phyloP scores from a whole-genome alignment of 2,329 filamentous ascomycete species.

The Mycosphaerella sp. region DNA sequence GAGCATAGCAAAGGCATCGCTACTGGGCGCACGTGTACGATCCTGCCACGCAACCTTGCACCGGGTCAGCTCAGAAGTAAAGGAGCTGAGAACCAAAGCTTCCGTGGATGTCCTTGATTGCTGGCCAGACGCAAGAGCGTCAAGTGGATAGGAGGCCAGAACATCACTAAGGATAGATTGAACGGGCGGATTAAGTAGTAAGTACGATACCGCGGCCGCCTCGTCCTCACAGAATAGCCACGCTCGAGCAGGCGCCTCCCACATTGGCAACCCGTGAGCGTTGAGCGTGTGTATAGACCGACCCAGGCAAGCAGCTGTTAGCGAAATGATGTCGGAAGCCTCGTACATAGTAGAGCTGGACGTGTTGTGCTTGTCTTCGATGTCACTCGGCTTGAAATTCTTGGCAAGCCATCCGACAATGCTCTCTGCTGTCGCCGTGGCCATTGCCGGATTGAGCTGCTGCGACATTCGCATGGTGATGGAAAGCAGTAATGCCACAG shows the following conservation, averaged over 20 bases:
- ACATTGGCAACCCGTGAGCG: constrained; percentile 30
- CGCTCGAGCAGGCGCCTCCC: constrained; percentile 40
- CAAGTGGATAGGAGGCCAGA: not conserved
- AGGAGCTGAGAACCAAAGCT: constrained; percentile 20
- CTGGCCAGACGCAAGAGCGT: not conserved
- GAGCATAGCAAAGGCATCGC: constrained; percentile 22
- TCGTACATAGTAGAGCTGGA: constrained; percentile 57
- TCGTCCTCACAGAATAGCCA: constrained; percentile 40
- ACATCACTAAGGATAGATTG: constrained; percentile 3
- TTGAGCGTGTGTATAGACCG: constrained; percentile 30
- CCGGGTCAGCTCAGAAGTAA: constrained; percentile 21
- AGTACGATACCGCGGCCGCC: constrained; percentile 42
- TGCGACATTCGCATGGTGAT: constrained; percentile 61
- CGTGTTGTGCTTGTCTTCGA: constrained; percentile 60
- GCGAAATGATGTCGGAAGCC: constrained; percentile 58
- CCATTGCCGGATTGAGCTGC: constrained; percentile 61
- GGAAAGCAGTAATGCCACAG: constrained; percentile 66
- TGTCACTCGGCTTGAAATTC: constrained; percentile 65
- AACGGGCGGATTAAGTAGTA: constrained; percentile 37
- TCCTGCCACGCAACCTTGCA: constrained; percentile 16
- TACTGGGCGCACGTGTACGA: constrained; percentile 7
- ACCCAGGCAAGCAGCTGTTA: constrained; percentile 66
- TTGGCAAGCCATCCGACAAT: constrained; percentile 75
- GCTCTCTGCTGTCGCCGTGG: constrained; percentile 60
- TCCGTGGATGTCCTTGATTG: constrained; percentile 14